Evolutionary conservation across 176 grass and related monocot species (phyloP).

Genomic region (Triticum timopheevii): DNA sequence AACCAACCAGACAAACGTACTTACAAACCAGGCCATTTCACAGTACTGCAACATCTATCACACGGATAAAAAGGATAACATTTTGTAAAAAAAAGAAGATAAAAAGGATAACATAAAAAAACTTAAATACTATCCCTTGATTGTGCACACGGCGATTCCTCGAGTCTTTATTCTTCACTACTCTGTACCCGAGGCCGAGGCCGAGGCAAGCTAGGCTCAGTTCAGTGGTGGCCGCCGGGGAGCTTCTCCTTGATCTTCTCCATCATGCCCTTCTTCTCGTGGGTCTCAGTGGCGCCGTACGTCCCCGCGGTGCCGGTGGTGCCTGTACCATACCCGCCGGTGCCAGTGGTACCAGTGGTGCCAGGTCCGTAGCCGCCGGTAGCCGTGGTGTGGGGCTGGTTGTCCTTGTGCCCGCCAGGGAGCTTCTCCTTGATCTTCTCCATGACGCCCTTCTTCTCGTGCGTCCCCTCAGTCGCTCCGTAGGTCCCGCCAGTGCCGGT

Average conservation of each 20-base stretch:
- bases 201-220: neutral
- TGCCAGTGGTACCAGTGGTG: too few species aligned
- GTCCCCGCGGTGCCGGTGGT: neutral
- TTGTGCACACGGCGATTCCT: neutral
- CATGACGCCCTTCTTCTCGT: neutral
- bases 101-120: neutral
- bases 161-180: neutral
- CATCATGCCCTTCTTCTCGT: conserved; percentile 66
- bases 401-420: conserved; percentile 17
- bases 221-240: conserved; percentile 42
- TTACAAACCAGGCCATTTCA: neutral
- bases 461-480: neutral
- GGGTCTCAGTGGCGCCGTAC: neutral
- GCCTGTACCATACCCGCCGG: too few species aligned
- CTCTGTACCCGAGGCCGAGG: neutral
- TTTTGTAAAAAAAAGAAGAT: neutral
- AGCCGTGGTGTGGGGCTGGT: neutral
- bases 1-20: too few species aligned
- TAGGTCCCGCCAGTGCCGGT: neutral
- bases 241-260: conserved; percentile 79
- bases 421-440: neutral
- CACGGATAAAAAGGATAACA: neutral
- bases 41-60: neutral
- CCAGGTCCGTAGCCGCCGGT: too few species aligned
- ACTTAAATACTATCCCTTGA: neutral